Percentiles rank a stretch among this genome's conserved stretches.
phyloP scores from a whole-genome alignment of 2,329 filamentous ascomycete species.

The Fusarium pininemorale region DNA sequence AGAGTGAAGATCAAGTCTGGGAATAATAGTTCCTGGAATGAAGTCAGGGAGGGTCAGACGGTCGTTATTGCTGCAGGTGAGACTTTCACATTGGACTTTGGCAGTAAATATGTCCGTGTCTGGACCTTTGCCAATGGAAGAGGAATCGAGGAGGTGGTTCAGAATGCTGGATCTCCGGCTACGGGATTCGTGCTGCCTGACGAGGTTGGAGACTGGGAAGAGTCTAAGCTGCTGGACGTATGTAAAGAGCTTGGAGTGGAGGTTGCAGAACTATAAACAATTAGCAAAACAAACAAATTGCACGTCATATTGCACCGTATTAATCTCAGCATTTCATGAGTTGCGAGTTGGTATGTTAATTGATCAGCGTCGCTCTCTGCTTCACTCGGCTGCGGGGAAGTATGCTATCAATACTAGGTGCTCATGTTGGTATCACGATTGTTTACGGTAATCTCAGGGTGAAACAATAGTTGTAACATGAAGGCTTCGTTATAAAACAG shows the following conservation, averaged over 20 bases:
- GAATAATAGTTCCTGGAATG: too few relatives aligned
- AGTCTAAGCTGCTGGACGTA: background rate
- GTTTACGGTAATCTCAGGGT: too few relatives aligned
- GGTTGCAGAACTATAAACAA: background rate
- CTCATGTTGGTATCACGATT: accelerated
- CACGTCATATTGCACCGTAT: accelerated
- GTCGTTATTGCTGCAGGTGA: slow-evolving; percentile 58
- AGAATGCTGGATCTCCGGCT: slow-evolving; percentile 48
- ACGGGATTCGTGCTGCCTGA: slow-evolving; percentile 52
- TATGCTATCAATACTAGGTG: accelerated
- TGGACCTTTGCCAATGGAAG: slow-evolving; percentile 59
- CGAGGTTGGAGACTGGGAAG: background rate
- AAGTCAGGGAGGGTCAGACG: slow-evolving; percentile 55
- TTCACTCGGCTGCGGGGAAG: accelerated
- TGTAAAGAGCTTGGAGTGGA: background rate
- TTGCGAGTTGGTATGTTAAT: too few relatives aligned
- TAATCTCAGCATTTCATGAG: accelerated
- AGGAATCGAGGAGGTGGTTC: slow-evolving; percentile 58
- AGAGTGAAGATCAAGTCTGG: too few relatives aligned
- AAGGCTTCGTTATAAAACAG: accelerated
- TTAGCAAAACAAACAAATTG: too few relatives aligned
- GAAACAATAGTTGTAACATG: accelerated
- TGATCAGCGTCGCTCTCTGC: background rate
- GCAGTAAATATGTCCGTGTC: slow-evolving; percentile 55
- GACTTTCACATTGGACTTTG: slow-evolving; percentile 55